Percentiles rank a stretch among this genome's conserved stretches.
Evolutionary conservation across 2,329 filamentous ascomycete species (phyloP).

Genomic region (Neophaeococcomyces aloes): DNA sequence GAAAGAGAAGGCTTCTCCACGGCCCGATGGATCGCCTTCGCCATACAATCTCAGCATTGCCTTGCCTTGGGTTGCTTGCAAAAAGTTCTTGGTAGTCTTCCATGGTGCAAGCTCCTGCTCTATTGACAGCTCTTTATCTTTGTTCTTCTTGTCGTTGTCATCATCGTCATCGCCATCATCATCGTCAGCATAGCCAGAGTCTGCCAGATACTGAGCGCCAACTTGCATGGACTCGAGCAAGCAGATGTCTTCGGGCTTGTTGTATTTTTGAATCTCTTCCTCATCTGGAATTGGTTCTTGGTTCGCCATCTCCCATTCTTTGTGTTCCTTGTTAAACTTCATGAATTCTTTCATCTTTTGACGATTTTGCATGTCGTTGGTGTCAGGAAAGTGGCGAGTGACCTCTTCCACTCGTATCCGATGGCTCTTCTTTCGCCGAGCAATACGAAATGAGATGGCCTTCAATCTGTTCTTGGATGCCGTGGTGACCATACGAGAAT

Average conservation of each 20-base stretch:
- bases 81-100: slow-evolving; percentile 93
- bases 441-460: slow-evolving; percentile 87
- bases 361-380: slow-evolving; percentile 87
- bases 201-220: slow-evolving; percentile 77
- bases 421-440: slow-evolving; percentile 61
- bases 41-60: slow-evolving; percentile 94
- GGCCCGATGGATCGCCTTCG: slow-evolving; percentile 85
- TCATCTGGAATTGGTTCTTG: slow-evolving; percentile 71
- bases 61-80: slow-evolving; percentile 86
- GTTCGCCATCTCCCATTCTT: slow-evolving; percentile 70
- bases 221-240: slow-evolving; percentile 94
- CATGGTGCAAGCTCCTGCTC: slow-evolving; percentile 88
- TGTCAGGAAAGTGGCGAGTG: slow-evolving; percentile 83
- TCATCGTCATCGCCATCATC: slow-evolving; percentile 45
- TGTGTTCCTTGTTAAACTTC: slow-evolving; percentile 74
- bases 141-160: slow-evolving; percentile 52
- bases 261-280: slow-evolving; percentile 69
- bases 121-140: slow-evolving; percentile 62
- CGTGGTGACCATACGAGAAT: slow-evolving; percentile 89
- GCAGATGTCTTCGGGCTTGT: slow-evolving; percentile 92
- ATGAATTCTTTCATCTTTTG: slow-evolving; percentile 97
- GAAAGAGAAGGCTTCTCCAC: slow-evolving; percentile 90
- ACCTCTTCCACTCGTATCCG: slow-evolving; percentile 70
- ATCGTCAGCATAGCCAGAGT: slow-evolving; percentile 70
- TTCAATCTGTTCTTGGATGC: slow-evolving; percentile 94